These are phyloP conservation scores for Lumnitzera littorea DNA, from an alignment of 345 rosid species.

Conservation along the genomic window DNA sequence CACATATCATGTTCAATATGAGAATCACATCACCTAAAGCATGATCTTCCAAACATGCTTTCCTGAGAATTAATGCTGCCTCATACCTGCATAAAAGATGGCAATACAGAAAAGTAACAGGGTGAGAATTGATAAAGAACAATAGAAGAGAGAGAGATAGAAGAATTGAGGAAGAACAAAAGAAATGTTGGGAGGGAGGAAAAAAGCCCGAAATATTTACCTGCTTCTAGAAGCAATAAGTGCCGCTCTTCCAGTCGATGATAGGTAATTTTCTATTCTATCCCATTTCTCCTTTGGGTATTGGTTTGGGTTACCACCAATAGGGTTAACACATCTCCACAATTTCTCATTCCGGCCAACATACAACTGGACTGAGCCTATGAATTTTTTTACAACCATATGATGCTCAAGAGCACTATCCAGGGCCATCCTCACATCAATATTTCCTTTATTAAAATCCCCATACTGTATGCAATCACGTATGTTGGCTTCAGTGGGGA, in stretches of 20 bases:
- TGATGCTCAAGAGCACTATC: conserved; percentile 54
- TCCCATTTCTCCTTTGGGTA: conserved; percentile 63
- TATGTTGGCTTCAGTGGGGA: conserved; percentile 73
- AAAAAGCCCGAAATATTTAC: conserved; percentile 21
- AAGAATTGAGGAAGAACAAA: not conserved
- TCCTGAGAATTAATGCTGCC: conserved; percentile 59
- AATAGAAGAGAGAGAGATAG: not conserved
- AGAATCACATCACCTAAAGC: conserved; percentile 59
- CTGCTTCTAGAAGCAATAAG: conserved; percentile 60
- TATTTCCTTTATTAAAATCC: conserved; percentile 52
- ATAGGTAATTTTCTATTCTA: conserved; percentile 40
- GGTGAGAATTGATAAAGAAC: not conserved
- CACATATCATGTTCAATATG: conserved; percentile 54
- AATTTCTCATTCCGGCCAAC: conserved; percentile 54
- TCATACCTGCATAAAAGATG: conserved; percentile 48
- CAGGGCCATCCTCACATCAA: conserved; percentile 64
- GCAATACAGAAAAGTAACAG: no score
- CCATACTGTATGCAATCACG: conserved; percentile 67
- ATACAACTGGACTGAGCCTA: conserved; percentile 57
- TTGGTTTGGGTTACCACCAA: conserved; percentile 47
- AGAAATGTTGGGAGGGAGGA: not conserved
- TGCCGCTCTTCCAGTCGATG: conserved; percentile 45
- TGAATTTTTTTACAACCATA: conserved; percentile 42
- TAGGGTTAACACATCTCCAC: conserved; percentile 77
- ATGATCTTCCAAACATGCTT: conserved; percentile 48